Evolutionary conservation across 768 basidiomycete genomes (phyloP), one percentile per base, ranked within the genome.

Genomic region (Antrodiella citrinella): DNA sequence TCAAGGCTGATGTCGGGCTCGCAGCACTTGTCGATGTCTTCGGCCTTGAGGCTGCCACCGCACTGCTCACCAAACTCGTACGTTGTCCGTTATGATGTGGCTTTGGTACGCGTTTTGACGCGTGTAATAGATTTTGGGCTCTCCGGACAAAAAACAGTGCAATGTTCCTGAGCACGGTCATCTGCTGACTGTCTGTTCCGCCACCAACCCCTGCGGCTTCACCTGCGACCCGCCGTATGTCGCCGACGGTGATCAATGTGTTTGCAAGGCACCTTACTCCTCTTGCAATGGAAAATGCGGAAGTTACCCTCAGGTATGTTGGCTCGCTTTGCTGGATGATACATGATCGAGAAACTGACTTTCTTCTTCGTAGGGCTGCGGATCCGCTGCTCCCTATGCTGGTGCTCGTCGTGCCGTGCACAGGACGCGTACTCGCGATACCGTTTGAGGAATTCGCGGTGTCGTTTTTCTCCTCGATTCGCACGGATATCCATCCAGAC

Each of bases 281-380:
- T 59, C 64, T 19, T 75, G 73, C 54, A 74, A 76, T 49, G 73
- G 71, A 5, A 56, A 66, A 45, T 76, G 73, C 45, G 67, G 56
- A 22, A 12, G 1, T 18, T 55, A 45, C 46, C 26, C 45, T 3
- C 7, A 54, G 4, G 58, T 59, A 18, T 10, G 44, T 52, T 23
- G 20, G 26, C n/a, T n/a, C n/a, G n/a, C n/a, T n/a, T n/a, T n/a
- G n/a, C 19, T 30, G 39, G 2, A 5, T 41, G 13, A 44, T 20
- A 15, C 3, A 4, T 44, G 22, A 21, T 40, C n/a, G n/a, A n/a
- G n/a, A n/a, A n/a, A n/a, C n/a, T n/a, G n/a, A n/a, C n/a, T n/a
- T n/a, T n/a, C n/a, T n/a, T n/a, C 53, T 21, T 23, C 25, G 21
- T 49, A 75, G 74, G 67, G 67, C 11, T 75, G 73, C 45, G 61